Evolutionary conservation across 805 yeast species (phyloP).

Genomic region (Lipomyces orientalis): DNA sequence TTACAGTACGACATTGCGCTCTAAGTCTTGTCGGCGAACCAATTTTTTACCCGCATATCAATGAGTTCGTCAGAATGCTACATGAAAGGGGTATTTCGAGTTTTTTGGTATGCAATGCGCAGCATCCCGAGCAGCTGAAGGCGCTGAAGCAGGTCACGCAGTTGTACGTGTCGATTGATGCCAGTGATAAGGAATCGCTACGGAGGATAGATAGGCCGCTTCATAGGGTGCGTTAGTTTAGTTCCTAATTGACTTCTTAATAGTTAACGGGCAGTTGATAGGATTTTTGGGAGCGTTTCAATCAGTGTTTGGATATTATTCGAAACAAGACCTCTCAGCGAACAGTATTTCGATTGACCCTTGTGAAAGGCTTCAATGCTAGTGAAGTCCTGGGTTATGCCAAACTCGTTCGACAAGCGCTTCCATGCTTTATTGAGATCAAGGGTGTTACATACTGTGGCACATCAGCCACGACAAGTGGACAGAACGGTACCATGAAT

Average conservation of each 20-base stretch:
- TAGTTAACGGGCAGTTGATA: background rate
- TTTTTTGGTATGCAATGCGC: constrained; percentile 92
- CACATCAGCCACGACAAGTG: constrained; percentile 84
- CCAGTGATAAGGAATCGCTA: constrained; percentile 81
- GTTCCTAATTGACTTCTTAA: background rate
- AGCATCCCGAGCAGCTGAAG: constrained; percentile 85
- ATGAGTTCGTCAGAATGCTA: constrained; percentile 78
- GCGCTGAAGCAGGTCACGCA: constrained; percentile 81
- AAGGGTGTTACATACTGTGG: constrained; percentile 98
- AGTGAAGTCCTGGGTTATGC: constrained; percentile 80
- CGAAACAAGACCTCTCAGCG: constrained; percentile 74
- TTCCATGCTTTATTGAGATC: constrained; percentile 87
- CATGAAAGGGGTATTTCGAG: constrained; percentile 83
- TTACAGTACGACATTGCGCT: constrained; percentile 88
- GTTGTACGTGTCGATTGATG: constrained; percentile 90
- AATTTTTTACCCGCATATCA: constrained; percentile 88
- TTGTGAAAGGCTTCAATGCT: constrained; percentile 93
- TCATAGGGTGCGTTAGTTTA: constrained; percentile 52
- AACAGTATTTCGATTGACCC: constrained; percentile 86
- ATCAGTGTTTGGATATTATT: constrained; percentile 78
- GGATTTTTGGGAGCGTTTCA: constrained; percentile 91
- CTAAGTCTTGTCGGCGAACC: constrained; percentile 94
- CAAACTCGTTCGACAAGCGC: constrained; percentile 78
- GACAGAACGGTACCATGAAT: constrained; percentile 30
- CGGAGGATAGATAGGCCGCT: constrained; percentile 87